A percentile compares a stretch with the other conserved stretches of the same genome.
phyloP scores from a whole-genome alignment of 2,329 filamentous ascomycete genomes.

The Fusarium anguioides region DNA sequence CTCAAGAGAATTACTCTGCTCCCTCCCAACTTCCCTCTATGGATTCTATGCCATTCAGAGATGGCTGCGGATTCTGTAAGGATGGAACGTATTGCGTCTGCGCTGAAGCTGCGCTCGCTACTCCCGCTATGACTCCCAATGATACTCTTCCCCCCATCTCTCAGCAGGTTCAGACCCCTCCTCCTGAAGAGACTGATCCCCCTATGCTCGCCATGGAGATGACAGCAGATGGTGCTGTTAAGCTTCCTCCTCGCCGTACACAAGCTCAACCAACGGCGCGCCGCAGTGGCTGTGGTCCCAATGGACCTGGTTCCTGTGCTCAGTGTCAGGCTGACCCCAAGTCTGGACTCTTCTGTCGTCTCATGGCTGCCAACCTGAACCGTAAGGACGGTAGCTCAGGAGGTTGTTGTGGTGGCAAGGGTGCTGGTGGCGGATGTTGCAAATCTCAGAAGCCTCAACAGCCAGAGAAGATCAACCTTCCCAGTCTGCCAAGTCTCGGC shows the following conservation, averaged over 20 bases:
- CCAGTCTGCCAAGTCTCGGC: conserved; percentile 62
- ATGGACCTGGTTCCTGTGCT: conserved; percentile 81
- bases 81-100: conserved; percentile 86
- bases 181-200: conserved; percentile 69
- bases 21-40: conserved; percentile 53
- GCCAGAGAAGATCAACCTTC: conserved; percentile 50
- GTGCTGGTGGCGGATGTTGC: conserved; percentile 72
- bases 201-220: conserved; percentile 67
- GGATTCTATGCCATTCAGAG: conserved; percentile 62
- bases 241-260: conserved; percentile 63
- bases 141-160: conserved; percentile 56
- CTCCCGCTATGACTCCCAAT: conserved; percentile 54
- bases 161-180: conserved; percentile 66
- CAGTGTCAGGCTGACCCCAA: conserved; percentile 83
- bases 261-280: conserved; percentile 44
- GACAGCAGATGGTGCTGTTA: conserved; percentile 69
- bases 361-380: conserved; percentile 74
- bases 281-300: conserved; percentile 65
- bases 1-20: conserved; percentile 44
- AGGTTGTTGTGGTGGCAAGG: conserved; percentile 74
- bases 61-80: conserved; percentile 84
- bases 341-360: conserved; percentile 85
- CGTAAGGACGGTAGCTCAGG: conserved; percentile 53
- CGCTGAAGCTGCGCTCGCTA: conserved; percentile 67
- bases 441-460: conserved; percentile 53